phyloP scores from a whole-genome alignment of 2,329 filamentous ascomycete species.

The Diaporthe humulicola region DNA sequence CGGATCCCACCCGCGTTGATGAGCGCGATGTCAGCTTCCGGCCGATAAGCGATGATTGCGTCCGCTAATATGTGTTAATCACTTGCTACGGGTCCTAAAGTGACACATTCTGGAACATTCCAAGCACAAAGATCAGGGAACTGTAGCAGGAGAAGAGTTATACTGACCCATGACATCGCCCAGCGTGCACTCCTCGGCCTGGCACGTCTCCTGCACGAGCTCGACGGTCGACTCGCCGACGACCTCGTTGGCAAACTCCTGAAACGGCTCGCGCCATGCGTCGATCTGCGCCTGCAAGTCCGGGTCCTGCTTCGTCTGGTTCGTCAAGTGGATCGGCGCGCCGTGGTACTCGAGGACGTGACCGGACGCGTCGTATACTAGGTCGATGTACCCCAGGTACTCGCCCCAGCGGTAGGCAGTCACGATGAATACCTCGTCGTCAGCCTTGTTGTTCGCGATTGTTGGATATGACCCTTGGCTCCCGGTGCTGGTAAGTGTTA shows the following conservation, averaged over 20 bases:
- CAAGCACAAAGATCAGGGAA: too few relatives aligned
- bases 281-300: constrained; percentile 70
- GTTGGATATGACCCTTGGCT: constrained; percentile 74
- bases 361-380: constrained; percentile 72
- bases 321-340: constrained; percentile 74
- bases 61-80: too few relatives aligned
- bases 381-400: constrained; percentile 76
- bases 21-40: constrained; percentile 66
- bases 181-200: constrained; percentile 68
- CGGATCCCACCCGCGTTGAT: constrained; percentile 76
- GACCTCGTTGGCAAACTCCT: constrained; percentile 69
- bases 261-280: constrained; percentile 72
- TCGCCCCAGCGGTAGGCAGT: constrained; percentile 78
- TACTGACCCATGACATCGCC: constrained; percentile 69
- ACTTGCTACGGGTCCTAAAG: too few relatives aligned
- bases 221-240: constrained; percentile 67
- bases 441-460: constrained; percentile 70
- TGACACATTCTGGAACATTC: too few relatives aligned
- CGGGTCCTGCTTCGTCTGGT: constrained; percentile 69
- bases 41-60: constrained; percentile 72
- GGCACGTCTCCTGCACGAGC: constrained; percentile 72
- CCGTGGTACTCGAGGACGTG: constrained; percentile 74
- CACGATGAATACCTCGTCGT: constrained; percentile 77
- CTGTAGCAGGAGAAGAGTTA: too few relatives aligned
- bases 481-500: constrained; percentile 48